Evolutionary conservation across 768 basidiomycete genomes (phyloP).

Genomic region (Mycena haematopus): DNA sequence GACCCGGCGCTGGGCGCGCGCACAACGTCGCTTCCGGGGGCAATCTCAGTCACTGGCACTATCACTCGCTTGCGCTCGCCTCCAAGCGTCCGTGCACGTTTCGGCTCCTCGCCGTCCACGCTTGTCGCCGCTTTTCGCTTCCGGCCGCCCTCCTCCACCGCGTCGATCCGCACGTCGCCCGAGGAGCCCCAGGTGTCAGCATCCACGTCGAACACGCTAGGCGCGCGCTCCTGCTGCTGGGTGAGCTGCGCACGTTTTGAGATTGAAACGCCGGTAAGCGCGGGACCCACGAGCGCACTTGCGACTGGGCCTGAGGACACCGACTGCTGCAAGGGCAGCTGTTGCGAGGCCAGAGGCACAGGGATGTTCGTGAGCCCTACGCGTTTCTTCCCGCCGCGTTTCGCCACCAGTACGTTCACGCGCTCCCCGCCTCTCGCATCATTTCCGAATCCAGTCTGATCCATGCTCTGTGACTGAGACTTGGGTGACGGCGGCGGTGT

Average conservation of each 20-base stretch:
- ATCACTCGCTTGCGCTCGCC: constrained; percentile 64
- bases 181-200: constrained; percentile 52
- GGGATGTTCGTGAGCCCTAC: constrained; percentile 38
- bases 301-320: constrained; percentile 12
- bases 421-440: constrained; percentile 56
- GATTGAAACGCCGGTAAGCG: constrained; percentile 35
- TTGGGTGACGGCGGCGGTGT: constrained; percentile 59
- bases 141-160: constrained; percentile 42
- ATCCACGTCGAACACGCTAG: constrained; percentile 50
- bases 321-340: constrained; percentile 10
- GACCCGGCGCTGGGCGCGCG: constrained; percentile 35
- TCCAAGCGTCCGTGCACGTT: constrained; percentile 62
- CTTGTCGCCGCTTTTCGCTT: constrained; percentile 62
- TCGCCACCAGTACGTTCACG: constrained; percentile 77
- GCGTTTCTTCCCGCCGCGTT: constrained; percentile 73
- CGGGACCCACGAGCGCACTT: constrained; percentile 22
- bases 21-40: constrained; percentile 26
- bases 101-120: constrained; percentile 41
- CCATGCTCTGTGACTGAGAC: constrained; percentile 35
- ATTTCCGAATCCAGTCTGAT: constrained; percentile 51
- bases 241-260: constrained; percentile 46
- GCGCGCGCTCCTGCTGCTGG: constrained; percentile 31
- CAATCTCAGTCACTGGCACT: constrained; percentile 63
- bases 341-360: constrained; percentile 20
- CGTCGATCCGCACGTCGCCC: constrained; percentile 33